Percentiles rank a stretch among this genome's conserved stretches.
These are phyloP conservation scores for Sungouiella thailandica DNA, from an alignment of 805 yeast species.

Conservation along the genomic window DNA sequence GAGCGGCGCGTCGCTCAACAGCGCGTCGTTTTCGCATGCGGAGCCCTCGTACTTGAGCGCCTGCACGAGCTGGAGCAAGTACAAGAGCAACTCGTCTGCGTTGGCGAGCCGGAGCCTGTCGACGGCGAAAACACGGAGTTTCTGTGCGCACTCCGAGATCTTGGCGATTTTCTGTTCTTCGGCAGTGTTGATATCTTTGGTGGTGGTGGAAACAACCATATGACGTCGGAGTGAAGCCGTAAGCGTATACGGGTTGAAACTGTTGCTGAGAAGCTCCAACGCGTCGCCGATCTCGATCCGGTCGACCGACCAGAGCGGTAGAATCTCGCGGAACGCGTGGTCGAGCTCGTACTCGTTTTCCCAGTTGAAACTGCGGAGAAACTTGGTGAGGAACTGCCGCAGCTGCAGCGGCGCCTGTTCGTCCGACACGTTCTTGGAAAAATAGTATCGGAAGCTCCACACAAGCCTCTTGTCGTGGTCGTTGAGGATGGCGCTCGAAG, in stretches of 20 bases:
- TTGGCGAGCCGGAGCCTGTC: conserved; percentile 72
- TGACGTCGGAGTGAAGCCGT: conserved; percentile 13
- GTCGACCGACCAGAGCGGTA: conserved; percentile 59
- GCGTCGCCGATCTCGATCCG: conserved; percentile 82
- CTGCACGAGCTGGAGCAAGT: conserved; percentile 84
- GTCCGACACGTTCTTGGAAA: conserved; percentile 42
- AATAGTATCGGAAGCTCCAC: conserved; percentile 87
- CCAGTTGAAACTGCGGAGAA: conserved; percentile 85
- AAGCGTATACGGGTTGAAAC: conserved; percentile 50
- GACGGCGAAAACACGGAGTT: conserved; percentile 84
- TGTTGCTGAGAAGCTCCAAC: conserved; percentile 76
- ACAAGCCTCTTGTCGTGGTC: conserved; percentile 81
- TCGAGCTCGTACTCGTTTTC: conserved; percentile 74
- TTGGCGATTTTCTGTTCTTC: conserved; percentile 29
- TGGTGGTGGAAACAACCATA: conserved; percentile 9
- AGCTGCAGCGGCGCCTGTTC: conserved; percentile 44
- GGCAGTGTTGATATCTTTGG: conserved; percentile 10
- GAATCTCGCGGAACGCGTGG: conserved; percentile 66
- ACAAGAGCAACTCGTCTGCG: conserved; percentile 75
- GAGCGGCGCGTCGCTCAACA: conserved; percentile 48
- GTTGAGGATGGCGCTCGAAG: conserved; percentile 77
- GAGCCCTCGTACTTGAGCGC: conserved; percentile 75
- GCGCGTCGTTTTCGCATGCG: conserved; percentile 14
- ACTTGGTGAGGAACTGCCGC: conserved; percentile 56
- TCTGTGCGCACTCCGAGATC: conserved; percentile 39